Conservation (phyloP, 2,329 filamentous ascomycete species). For the Aspergillaceae sp. region DNA sequence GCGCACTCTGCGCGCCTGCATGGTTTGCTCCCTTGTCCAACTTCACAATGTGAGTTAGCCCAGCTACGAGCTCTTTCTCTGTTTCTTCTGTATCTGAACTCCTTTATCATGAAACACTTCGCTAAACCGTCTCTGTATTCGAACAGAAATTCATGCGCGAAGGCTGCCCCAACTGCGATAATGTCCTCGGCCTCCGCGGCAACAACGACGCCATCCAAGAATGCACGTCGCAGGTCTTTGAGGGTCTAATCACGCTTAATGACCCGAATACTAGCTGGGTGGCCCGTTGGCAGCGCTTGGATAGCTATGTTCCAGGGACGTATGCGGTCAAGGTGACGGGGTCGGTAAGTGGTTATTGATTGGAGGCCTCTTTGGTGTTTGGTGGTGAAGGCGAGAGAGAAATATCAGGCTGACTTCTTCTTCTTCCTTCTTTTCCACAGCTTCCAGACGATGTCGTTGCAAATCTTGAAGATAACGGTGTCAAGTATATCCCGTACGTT, state of each 20-base stretch:
- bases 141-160: slow-evolving; percentile 69
- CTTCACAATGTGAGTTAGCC: slow-evolving; percentile 56
- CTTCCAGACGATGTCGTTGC: slow-evolving; percentile 50
- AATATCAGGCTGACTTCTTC: neutral
- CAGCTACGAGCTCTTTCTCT: neutral
- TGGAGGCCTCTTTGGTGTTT: too few species aligned
- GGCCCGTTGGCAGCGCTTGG: slow-evolving; percentile 88
- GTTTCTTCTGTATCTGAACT: too few species aligned
- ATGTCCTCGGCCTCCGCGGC: slow-evolving; percentile 73
- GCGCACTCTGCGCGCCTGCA: slow-evolving; percentile 88
- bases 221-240: slow-evolving; percentile 93
- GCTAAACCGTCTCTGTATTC: neutral
- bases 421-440: slow-evolving; percentile 16
- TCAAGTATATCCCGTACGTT: slow-evolving; percentile 52
- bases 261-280: slow-evolving; percentile 87
- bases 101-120: neutral
- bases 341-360: slow-evolving; percentile 41
- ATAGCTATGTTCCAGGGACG: slow-evolving; percentile 77
- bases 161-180: slow-evolving; percentile 95
- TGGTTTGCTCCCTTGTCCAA: slow-evolving; percentile 96
- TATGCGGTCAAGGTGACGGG: slow-evolving; percentile 95
- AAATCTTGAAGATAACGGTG: slow-evolving; percentile 49
- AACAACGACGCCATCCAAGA: slow-evolving; percentile 74
- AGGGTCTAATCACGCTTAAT: slow-evolving; percentile 77
- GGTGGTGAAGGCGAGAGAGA: neutral